A percentile compares a stretch with the other conserved stretches of the same genome.
Evolutionary conservation across 345 rosid genomes (phyloP).

Genomic region (Boechera divaricarpa): DNA sequence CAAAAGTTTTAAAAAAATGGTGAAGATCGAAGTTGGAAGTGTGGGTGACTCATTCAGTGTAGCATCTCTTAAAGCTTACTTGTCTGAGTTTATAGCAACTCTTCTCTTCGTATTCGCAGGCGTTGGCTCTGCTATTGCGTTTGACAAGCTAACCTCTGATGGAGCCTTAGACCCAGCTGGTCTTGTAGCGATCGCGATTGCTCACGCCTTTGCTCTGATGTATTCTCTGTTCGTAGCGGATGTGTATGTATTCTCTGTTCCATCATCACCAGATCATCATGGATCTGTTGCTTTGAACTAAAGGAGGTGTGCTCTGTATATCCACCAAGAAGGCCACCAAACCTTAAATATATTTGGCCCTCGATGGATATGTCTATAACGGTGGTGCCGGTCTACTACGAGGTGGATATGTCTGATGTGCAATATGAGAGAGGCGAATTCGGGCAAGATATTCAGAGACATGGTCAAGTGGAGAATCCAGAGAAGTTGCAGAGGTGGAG

Average conservation of each 20-base stretch:
- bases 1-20: slow-evolving; percentile 53
- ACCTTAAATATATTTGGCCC: neutral
- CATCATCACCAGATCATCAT: neutral
- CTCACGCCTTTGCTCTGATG: slow-evolving; percentile 72
- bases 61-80: slow-evolving; percentile 67
- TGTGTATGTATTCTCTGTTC: no score
- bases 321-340: neutral
- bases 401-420: no score
- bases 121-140: slow-evolving; percentile 90
- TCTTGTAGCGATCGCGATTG: slow-evolving; percentile 82
- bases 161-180: slow-evolving; percentile 79
- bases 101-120: slow-evolving; percentile 92
- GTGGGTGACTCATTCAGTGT: slow-evolving; percentile 78
- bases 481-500: no score
- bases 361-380: slow-evolving; percentile 17
- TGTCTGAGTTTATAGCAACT: slow-evolving; percentile 91
- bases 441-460: no score
- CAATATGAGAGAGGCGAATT: no score
- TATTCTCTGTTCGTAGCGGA: no score
- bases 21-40: slow-evolving; percentile 73
- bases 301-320: slow-evolving; percentile 25
- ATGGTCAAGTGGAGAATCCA: no score
- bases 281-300: neutral
- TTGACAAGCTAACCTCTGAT: slow-evolving; percentile 72
- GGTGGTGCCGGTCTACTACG: no score